Base-by-base conservation (phyloP, 75 land plant species). In the Pinus taeda region DNA sequence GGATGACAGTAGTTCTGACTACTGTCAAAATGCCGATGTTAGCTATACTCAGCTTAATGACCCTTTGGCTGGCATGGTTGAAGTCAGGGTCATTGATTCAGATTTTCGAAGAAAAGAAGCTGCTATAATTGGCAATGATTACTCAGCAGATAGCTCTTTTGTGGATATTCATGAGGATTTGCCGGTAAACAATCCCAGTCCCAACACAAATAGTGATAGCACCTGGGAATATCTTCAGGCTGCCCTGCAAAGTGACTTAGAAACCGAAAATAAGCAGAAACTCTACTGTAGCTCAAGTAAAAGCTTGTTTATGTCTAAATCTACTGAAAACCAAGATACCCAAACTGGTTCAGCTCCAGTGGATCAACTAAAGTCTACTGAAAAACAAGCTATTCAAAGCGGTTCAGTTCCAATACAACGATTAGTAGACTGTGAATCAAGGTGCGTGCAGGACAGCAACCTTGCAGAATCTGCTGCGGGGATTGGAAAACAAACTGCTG, bases 111-210 rank as follows among this genome's bases (percentile, higher is more conserved):
- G 33, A 24, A 73, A 24, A 15, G 74, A 55, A 73, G 39, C 9
- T 24, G 7, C 30, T 1, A 18, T 56, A 24, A 56, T 18, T 26
- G 29, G 21, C 15, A 26, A n/a, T 26, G 58, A 55, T 73, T 15
- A 73, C 36, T n/a, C 72, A 39, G 59, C 36, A 55, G 59, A 57
- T 57, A 22, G 74, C 58, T 24, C n/a, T 11, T 73, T 73, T 73
- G 74, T 73, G 30, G 74, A 73, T 29, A 73, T 73, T 56, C 74
- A 73, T 15, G 58, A 24, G 74, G 74, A 73, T 73, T 56, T 73
- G 4, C 36, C 59, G 26, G 59, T 15, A 55, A 73, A 57, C 18
- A 29, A 26, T 73, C 57, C 57, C 26, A 73, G 15, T 6, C 74
- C 20, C 33, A 15, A 73, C 15, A 73, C 29, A 0, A 22, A 73